Percentiles rank a stretch among this genome's conserved stretches.
phyloP scores from a whole-genome alignment of 768 basidiomycete species.

The Dioszegia hungarica region DNA sequence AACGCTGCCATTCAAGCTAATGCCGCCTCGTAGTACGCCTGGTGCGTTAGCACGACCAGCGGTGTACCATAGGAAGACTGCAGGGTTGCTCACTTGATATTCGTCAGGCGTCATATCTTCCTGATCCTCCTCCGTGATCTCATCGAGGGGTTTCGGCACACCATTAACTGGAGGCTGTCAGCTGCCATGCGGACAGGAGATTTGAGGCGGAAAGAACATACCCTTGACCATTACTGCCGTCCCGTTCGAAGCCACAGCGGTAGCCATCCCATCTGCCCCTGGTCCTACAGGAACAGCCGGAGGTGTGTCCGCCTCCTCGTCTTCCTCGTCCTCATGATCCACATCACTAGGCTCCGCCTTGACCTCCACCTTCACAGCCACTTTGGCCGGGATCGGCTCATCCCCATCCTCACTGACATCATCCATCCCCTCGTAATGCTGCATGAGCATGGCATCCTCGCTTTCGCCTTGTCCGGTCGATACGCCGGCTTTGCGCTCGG shows the following conservation, averaged over 20 bases:
- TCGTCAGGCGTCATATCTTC: conserved; percentile 91
- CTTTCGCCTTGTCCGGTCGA: conserved; percentile 14
- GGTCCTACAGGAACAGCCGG: background rate
- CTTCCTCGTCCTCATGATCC: conserved; percentile 16
- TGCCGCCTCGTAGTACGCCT: conserved; percentile 21
- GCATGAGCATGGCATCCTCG: conserved; percentile 24
- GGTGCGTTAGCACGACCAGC: background rate
- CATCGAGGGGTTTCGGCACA: conserved; percentile 63
- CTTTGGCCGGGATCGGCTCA: background rate
- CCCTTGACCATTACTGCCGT: conserved; percentile 16
- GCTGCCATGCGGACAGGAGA: background rate
- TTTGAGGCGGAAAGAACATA: background rate
- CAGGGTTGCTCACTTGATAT: conserved; percentile 56
- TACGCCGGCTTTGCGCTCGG: background rate
- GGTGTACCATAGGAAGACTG: background rate
- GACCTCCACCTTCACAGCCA: background rate
- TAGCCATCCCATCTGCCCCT: background rate
- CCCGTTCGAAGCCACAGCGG: conserved; percentile 17
- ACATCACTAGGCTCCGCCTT: conserved; percentile 3
- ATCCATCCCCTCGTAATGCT: conserved; percentile 24
- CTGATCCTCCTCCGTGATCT: conserved; percentile 86
- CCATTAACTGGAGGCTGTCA: conserved; percentile 60
- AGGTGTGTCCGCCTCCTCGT: conserved; percentile 5
- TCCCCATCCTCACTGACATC: background rate
- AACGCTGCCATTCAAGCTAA: no score